Percentiles rank a stretch among this genome's conserved stretches.
These are phyloP conservation scores for Dissoconium aciculare DNA, from an alignment of 2,329 filamentous ascomycete species.

Conservation along the genomic window DNA sequence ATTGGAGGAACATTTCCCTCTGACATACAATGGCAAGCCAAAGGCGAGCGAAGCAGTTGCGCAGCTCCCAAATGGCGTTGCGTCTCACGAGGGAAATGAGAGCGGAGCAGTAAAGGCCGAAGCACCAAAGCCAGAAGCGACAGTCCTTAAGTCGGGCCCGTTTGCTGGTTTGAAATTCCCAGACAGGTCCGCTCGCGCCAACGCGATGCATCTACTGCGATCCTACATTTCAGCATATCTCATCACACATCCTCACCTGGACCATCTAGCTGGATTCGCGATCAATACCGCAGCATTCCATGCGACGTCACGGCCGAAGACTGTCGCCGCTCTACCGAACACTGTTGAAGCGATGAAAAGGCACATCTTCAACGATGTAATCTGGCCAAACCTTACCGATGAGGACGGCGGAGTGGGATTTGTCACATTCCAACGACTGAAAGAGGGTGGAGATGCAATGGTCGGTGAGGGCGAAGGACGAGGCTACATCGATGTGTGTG, in stretches of 20 bases:
- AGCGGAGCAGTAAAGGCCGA: conserved; percentile 7
- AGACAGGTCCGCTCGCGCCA: conserved; percentile 51
- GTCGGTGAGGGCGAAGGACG: conserved; percentile 64
- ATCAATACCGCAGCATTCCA: conserved; percentile 84
- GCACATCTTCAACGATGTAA: conserved; percentile 94
- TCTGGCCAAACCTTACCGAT: conserved; percentile 94
- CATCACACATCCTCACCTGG: conserved; percentile 93
- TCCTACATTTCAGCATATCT: conserved; percentile 75
- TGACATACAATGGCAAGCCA: too few relatives aligned
- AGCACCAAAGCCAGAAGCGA: conserved; percentile 27
- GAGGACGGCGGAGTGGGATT: conserved; percentile 90
- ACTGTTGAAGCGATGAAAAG: conserved; percentile 87
- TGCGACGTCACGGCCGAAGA: conserved; percentile 62
- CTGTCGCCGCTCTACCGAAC: conserved; percentile 67
- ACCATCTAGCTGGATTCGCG: conserved; percentile 81
- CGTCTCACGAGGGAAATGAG: conserved; percentile 7
- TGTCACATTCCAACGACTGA: conserved; percentile 75
- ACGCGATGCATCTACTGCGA: conserved; percentile 65
- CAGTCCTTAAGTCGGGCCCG: conserved; percentile 47
- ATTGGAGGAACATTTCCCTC: conserved; percentile 44
- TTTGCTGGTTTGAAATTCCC: conserved; percentile 67
- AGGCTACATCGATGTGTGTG: conserved; percentile 77
- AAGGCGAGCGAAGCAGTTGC: conserved; percentile 8
- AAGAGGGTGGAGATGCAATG: conserved; percentile 75
- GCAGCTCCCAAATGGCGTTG: conserved; percentile 9